Evolutionary conservation across 1,139 yeast species (phyloP).

Genomic region (Taiozyma sp.): DNA sequence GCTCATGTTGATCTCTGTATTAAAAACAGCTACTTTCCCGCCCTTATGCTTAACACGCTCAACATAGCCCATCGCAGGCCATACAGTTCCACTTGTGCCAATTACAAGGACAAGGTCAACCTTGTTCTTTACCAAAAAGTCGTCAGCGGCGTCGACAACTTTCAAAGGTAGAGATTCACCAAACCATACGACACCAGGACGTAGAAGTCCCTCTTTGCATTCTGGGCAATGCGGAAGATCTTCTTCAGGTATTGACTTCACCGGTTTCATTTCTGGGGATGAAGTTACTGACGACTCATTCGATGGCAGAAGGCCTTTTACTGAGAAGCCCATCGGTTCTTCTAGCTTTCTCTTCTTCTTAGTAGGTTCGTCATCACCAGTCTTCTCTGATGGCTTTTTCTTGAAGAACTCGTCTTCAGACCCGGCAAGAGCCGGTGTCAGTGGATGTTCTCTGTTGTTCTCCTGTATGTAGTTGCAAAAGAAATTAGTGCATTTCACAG

Average conservation of each 20-base stretch:
- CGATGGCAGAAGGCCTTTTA: conserved; percentile 4
- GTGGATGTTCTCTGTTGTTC: conserved; percentile 53
- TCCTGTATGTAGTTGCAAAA: conserved; percentile 58
- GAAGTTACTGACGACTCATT: conserved; percentile 14
- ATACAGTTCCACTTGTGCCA: conserved; percentile 81
- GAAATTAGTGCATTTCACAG: conserved; percentile 70
- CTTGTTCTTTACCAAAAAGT: conserved; percentile 50
- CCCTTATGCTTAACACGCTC: conserved; percentile 70
- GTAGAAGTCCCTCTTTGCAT: conserved; percentile 54
- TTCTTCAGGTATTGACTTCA: conserved; percentile 39
- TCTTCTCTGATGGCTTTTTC: conserved; percentile 24
- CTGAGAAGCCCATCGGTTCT: conserved; percentile 10
- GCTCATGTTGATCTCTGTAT: conserved; percentile 51
- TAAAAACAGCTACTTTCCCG: conserved; percentile 81
- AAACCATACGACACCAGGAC: conserved; percentile 94
- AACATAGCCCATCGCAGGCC: conserved; percentile 91
- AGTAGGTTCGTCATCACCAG: conserved; percentile 2
- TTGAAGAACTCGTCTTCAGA: conserved; percentile 24
- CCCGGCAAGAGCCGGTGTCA: conserved; percentile 50
- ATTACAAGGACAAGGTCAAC: conserved; percentile 77
- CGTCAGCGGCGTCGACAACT: conserved; percentile 63
- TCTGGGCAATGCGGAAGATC: conserved; percentile 77
- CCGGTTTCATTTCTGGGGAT: conserved; percentile 46
- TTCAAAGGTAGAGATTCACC: conserved; percentile 76
- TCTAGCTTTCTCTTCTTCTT: conserved; percentile 14